Evolutionary conservation across 2,329 filamentous ascomycete species (phyloP).

Genomic region (Diaporthe amygdali): DNA sequence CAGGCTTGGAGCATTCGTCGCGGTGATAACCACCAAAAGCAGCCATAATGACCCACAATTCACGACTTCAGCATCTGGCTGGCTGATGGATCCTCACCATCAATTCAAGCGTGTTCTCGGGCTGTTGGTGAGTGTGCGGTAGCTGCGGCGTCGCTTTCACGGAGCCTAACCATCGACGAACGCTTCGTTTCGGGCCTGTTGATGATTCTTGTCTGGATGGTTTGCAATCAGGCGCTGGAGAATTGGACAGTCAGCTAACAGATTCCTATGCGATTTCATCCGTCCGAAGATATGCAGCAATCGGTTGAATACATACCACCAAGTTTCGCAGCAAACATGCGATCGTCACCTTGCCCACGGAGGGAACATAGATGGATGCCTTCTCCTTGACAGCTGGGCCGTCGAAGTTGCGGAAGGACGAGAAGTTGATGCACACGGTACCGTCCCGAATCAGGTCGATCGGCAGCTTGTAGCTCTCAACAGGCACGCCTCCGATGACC

Average conservation of each 20-base stretch:
- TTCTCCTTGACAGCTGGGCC: slow-evolving; percentile 87
- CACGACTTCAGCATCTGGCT: background rate
- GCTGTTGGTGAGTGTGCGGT: background rate
- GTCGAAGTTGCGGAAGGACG: slow-evolving; percentile 92
- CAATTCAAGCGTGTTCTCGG: background rate
- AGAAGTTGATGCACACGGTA: slow-evolving; percentile 98
- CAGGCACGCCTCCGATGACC: slow-evolving; percentile 90
- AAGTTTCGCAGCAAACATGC: slow-evolving; percentile 88
- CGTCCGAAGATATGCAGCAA: slow-evolving; percentile 32
- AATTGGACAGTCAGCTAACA: background rate
- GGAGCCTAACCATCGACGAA: slow-evolving; percentile 43
- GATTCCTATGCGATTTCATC: background rate
- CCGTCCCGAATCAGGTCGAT: slow-evolving; percentile 83
- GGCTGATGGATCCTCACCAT: background rate
- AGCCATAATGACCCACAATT: background rate
- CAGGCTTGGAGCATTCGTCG: background rate
- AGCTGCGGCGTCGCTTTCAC: background rate
- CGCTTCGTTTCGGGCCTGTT: slow-evolving; percentile 47
- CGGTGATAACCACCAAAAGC: background rate
- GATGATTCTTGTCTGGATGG: slow-evolving; percentile 42
- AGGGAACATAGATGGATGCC: slow-evolving; percentile 95
- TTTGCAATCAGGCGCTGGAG: slow-evolving; percentile 58
- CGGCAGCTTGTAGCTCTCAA: slow-evolving; percentile 88
- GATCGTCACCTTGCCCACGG: slow-evolving; percentile 97
- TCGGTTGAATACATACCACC: slow-evolving; percentile 64